Evolutionary conservation across 106 monocot genomes (phyloP).

Genomic region (Hemerocallis citrina): DNA sequence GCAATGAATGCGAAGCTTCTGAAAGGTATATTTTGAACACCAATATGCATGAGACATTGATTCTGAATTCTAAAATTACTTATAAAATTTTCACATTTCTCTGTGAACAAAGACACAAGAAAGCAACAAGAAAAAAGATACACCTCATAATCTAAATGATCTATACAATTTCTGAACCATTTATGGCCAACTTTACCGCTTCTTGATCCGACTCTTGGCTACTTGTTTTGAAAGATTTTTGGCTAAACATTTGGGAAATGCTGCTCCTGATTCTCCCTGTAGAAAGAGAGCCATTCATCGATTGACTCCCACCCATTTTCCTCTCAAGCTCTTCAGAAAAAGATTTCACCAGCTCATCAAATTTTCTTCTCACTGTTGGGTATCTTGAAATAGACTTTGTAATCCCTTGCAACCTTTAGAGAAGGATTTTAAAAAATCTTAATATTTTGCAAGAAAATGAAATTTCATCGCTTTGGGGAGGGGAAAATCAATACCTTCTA

Average conservation of each 20-base stretch:
- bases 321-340: slow-evolving; percentile 64
- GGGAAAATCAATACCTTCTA: slow-evolving; percentile 49
- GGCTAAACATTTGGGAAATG: slow-evolving; percentile 38
- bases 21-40: slow-evolving; percentile 23
- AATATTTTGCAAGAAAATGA: not conserved
- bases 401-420: slow-evolving; percentile 65
- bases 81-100: not conserved
- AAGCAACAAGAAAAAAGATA: not conserved
- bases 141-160: not conserved
- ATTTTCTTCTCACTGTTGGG: slow-evolving; percentile 64
- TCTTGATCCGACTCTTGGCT: slow-evolving; percentile 13
- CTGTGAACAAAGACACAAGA: not conserved
- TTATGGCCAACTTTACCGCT: not conserved
- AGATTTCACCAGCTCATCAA: slow-evolving; percentile 52
- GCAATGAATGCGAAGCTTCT: too few species aligned
- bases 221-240: slow-evolving; percentile 36
- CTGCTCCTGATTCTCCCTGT: slow-evolving; percentile 22
- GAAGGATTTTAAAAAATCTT: not conserved
- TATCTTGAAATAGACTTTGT: slow-evolving; percentile 89
- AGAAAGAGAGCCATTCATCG: slow-evolving; percentile 17
- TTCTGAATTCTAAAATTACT: not conserved
- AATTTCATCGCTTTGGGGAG: not conserved
- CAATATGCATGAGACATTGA: too few species aligned
- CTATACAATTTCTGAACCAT: not conserved
- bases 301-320: slow-evolving; percentile 38